phyloP scores from a whole-genome alignment of 2,329 filamentous ascomycete species.

The Penicillium carneum region DNA sequence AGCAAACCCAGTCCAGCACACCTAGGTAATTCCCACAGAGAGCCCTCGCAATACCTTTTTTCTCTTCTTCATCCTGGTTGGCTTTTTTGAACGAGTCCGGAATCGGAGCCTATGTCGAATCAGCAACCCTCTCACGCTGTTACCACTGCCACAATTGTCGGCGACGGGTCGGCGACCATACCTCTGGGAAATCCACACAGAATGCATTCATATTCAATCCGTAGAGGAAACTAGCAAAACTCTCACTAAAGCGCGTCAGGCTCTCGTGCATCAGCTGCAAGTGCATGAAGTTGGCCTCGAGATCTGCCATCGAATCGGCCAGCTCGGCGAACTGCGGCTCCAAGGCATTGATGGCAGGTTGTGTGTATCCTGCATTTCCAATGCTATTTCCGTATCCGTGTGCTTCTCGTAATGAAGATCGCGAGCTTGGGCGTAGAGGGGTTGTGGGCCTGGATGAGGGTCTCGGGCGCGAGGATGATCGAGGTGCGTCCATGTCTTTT shows the following conservation, averaged over 20 bases:
- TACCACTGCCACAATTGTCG: not conserved
- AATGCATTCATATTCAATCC: conserved; percentile 99
- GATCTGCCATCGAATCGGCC: conserved; percentile 89
- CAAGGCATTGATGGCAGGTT: conserved; percentile 75
- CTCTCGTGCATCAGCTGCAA: conserved; percentile 97
- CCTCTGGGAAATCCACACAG: conserved; percentile 96
- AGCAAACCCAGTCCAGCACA: conserved; percentile 11
- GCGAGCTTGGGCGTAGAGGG: conserved; percentile 86
- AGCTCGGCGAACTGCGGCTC: conserved; percentile 93
- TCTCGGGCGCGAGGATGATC: conserved; percentile 68
- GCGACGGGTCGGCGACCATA: conserved; percentile 45
- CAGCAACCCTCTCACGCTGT: conserved; percentile 2
- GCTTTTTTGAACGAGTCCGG: conserved; percentile 79
- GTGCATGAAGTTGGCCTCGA: conserved; percentile 97
- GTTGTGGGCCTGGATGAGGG: conserved; percentile 82
- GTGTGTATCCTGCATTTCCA: conserved; percentile 51
- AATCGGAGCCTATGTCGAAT: conserved; percentile 72
- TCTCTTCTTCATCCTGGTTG: conserved; percentile 62
- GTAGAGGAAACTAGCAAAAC: conserved; percentile 93
- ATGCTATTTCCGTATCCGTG: conserved; percentile 60
- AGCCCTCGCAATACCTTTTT: conserved; percentile 49
- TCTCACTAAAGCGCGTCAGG: conserved; percentile 89
- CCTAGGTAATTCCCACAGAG: not conserved
- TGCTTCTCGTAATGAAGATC: conserved; percentile 84
- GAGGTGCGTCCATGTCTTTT: conserved; percentile 45